These are phyloP conservation scores for Peronospora belbahrii DNA, from an alignment of 352 stramenopile species.

Conservation along the genomic window DNA sequence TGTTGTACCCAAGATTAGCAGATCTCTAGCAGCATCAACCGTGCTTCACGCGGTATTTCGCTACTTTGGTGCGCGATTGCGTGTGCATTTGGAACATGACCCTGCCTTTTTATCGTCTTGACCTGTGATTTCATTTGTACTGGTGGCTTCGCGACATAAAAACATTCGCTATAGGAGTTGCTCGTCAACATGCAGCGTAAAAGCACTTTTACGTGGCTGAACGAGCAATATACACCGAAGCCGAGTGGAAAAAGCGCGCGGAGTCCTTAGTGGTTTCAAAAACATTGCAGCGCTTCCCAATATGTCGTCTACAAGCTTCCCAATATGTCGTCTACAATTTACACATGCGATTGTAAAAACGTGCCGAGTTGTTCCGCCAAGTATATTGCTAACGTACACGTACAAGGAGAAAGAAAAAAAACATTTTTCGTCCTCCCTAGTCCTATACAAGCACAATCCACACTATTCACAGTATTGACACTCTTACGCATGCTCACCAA, in stretches of 20 bases:
- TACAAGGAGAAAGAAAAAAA: constrained; percentile 49
- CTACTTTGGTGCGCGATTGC: too few species aligned
- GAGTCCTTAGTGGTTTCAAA: constrained; percentile 64
- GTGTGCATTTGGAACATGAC: too few species aligned
- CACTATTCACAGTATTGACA: neutral
- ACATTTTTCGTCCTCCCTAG: neutral
- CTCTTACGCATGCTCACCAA: neutral
- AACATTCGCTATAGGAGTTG: constrained; percentile 67
- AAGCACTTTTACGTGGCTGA: constrained; percentile 6
- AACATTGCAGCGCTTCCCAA: constrained; percentile 63
- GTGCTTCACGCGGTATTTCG: constrained; percentile 66
- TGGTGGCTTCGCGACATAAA: constrained; percentile 62
- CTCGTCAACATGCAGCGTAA: constrained; percentile 68
- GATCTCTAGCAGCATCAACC: neutral
- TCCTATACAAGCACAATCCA: neutral
- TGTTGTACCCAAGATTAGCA: too few species aligned
- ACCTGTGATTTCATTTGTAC: constrained; percentile 70
- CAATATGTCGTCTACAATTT: constrained; percentile 79
- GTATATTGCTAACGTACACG: constrained; percentile 66
- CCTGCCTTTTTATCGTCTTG: constrained; percentile 57
- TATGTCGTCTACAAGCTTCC: too few species aligned
- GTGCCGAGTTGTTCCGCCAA: constrained; percentile 68
- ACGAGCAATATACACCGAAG: constrained; percentile 13
- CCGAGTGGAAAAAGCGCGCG: constrained; percentile 35
- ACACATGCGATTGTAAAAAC: constrained; percentile 69